Conservation (phyloP, 805 yeast genomes). For the Ogataea naganishii region DNA sequence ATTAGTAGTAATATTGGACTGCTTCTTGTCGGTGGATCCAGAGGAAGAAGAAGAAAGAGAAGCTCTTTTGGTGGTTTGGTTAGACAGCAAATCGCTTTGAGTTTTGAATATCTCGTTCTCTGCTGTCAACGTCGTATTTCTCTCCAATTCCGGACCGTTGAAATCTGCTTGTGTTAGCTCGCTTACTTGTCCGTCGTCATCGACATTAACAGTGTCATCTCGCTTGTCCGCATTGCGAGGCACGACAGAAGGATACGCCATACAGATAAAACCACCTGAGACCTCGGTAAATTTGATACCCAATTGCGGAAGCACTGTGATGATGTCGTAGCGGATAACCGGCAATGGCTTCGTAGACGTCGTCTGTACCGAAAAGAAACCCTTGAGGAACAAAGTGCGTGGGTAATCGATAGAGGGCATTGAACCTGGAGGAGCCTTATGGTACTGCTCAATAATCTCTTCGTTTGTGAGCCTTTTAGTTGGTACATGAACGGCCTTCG, state of each 20-base stretch:
- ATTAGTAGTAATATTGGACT: conserved; percentile 3
- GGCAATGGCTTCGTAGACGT: conserved; percentile 90
- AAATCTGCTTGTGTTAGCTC: no score
- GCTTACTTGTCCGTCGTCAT: conserved; percentile 11
- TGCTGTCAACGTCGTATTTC: no score
- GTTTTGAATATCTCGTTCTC: conserved; percentile 8
- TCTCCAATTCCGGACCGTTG: no score
- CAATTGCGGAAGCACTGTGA: conserved; percentile 63
- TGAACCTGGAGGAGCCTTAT: conserved; percentile 58
- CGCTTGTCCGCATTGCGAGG: conserved; percentile 28
- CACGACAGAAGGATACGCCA: conserved; percentile 49
- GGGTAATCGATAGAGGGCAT: conserved; percentile 96
- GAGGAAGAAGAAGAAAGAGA: conserved; percentile 14
- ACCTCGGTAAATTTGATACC: conserved; percentile 84
- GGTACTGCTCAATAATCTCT: conserved; percentile 32
- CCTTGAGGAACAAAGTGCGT: conserved; percentile 81
- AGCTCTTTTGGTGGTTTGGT: conserved; percentile 9
- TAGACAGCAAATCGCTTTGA: conserved; percentile 13
- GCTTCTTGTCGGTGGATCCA: conserved; percentile 11
- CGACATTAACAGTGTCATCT: conserved; percentile 12
- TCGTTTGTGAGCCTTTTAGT: conserved; percentile 33
- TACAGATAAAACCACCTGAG: conserved; percentile 87
- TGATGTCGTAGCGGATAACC: conserved; percentile 76
- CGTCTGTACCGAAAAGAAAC: conserved; percentile 90
- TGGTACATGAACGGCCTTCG: no score